Evolutionary conservation across 2,329 filamentous ascomycete species (phyloP), one percentile per base, ranked within the genome.

Genomic region (Alternaria triticina): DNA sequence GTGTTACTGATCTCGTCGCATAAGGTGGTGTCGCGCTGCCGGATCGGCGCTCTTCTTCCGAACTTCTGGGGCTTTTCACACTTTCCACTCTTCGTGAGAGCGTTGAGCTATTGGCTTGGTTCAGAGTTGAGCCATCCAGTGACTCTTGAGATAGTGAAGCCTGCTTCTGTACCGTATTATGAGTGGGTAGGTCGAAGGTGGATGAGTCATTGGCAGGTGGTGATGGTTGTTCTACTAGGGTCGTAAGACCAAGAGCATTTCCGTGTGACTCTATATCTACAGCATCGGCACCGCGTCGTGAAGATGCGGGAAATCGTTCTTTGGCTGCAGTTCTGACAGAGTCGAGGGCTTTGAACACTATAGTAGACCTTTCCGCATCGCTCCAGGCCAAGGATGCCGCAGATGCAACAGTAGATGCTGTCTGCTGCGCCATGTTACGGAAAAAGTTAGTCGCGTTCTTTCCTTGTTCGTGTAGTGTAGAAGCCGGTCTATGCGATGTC

Each of bases 141-240:
- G 33, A 15, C 6, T 15, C 33, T 13, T 40, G 13, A 15, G 33
- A 40, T 6, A 8, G 15, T 40, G 13, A 40, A 8, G 33, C 4
- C 7, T 15, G 1, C 12, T 40, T 9, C 15, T 40, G 33, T n/a
- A n/a, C 12, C 1, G 7, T n/a, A 6, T 6, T 5, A 5, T 40
- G 15, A 40, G 33, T 40, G 15, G 13, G 2, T 40, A 40, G 33
- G 6, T n/a, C 6, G 12, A 9, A 40, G 2, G n/a, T 8, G 8
- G 33, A 6, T n/a, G 5, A 27, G 10, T 2, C 5, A 0, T 15
- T 13, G 10, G 10, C 4, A 12, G 0, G 1, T 15, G 1, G 1
- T 50, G 25, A 30, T 13, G 25, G 25, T 20, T 10, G 3, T 2
- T 11, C 46, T 20, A 20, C 46, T 30, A 17, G 11, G 2, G n/a